Conservation (phyloP, 345 rosid species). For the Pistacia integerrima region DNA sequence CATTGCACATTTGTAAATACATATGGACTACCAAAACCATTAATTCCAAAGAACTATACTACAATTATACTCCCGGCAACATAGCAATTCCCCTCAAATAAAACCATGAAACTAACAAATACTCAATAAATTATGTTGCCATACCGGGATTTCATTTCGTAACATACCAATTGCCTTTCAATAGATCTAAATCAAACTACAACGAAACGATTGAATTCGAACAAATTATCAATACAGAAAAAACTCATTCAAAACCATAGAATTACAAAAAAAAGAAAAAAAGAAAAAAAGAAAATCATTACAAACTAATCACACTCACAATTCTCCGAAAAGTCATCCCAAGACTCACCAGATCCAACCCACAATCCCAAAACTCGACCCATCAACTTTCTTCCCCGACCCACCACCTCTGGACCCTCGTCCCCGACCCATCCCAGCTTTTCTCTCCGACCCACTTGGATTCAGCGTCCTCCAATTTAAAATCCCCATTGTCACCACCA, state of each 20-base stretch:
- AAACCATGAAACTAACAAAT: neutral
- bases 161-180: too few species aligned
- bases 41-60: too few species aligned
- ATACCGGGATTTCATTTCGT: too few species aligned
- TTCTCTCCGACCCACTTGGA: slow-evolving; percentile 36
- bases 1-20: neutral
- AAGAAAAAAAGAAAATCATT: too few species aligned
- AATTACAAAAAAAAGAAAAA: neutral
- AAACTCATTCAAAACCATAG: too few species aligned
- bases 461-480: slow-evolving; percentile 76
- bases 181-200: too few species aligned
- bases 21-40: neutral
- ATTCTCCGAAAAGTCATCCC: slow-evolving; percentile 66
- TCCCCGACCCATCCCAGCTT: slow-evolving; percentile 13
- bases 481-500: slow-evolving; percentile 45
- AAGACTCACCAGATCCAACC: slow-evolving; percentile 67
- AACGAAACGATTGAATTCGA: too few species aligned
- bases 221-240: too few species aligned
- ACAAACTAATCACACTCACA: slow-evolving; percentile 45
- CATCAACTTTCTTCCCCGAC: slow-evolving; percentile 45
- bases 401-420: slow-evolving; percentile 7
- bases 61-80: neutral
- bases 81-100: neutral
- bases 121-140: neutral
- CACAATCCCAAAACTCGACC: slow-evolving; percentile 54